These are phyloP conservation scores for Thermochaetoides thermophila DNA, from an alignment of 495 filamentous ascomycete genomes.

Conservation along the genomic window DNA sequence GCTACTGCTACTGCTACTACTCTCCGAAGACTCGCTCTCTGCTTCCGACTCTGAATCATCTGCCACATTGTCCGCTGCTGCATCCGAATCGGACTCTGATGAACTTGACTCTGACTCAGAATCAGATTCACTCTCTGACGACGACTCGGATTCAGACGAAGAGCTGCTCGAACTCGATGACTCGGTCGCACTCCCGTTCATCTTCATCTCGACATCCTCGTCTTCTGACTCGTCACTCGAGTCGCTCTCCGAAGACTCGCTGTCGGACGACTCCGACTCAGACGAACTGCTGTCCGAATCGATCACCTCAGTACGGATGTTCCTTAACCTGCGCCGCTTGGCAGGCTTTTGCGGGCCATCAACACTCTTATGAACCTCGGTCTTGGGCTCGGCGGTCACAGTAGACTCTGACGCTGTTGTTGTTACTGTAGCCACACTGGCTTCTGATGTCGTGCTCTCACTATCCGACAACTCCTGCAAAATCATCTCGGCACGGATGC, in stretches of 20 bases:
- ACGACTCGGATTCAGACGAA: constrained; percentile 6
- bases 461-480: constrained; percentile 30
- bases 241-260: constrained; percentile 9
- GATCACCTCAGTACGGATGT: constrained; percentile 28
- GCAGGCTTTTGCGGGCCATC: constrained; percentile 26
- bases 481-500: constrained; percentile 35
- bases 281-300: constrained; percentile 15
- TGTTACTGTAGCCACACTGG: constrained; percentile 12
- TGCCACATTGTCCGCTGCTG: too few species aligned
- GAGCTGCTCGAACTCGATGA: constrained; percentile 19
- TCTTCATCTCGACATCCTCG: constrained; percentile 12
- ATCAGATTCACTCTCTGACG: constrained; percentile 11
- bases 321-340: constrained; percentile 42
- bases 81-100: too few species aligned
- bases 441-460: constrained; percentile 16
- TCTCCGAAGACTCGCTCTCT: constrained; percentile 9
- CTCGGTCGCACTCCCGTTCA: constrained; percentile 3
- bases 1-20: not conserved
- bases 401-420: constrained; percentile 18
- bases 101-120: constrained; percentile 2
- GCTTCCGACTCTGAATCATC: constrained; percentile 3
- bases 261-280: constrained; percentile 24
- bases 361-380: constrained; percentile 17
- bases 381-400: constrained; percentile 8
- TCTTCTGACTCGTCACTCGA: constrained; percentile 15